phyloP scores from a whole-genome alignment of 139 green algal genomes.

The Astrephomene gubernaculifera region DNA sequence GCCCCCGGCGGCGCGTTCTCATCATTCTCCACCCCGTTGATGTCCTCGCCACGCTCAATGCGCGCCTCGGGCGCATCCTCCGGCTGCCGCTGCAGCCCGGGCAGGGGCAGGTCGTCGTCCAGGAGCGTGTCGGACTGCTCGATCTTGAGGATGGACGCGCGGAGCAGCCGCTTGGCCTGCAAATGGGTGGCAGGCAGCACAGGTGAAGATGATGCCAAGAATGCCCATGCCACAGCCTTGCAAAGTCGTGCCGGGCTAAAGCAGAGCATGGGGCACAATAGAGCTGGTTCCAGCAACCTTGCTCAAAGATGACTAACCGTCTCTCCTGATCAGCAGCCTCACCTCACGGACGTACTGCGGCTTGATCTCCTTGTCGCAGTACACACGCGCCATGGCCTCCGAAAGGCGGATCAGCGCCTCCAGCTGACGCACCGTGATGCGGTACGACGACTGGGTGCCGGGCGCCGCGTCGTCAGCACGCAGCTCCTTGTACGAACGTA shows the following conservation, averaged over 20 bases:
- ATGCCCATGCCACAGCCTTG: no score
- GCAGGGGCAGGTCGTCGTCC: constrained; percentile 60
- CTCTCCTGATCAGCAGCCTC: no score
- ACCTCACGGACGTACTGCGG: constrained; percentile 69
- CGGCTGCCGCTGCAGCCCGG: constrained; percentile 43
- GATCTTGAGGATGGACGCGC: constrained; percentile 92
- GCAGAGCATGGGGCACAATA: no score
- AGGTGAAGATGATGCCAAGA: no score
- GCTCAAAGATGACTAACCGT: no score
- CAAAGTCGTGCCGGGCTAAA: no score
- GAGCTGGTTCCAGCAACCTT: no score
- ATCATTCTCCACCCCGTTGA: background rate
- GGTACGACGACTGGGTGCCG: constrained; percentile 86
- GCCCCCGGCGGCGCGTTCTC: constrained; percentile 28
- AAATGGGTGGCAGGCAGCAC: no score
- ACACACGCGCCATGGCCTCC: constrained; percentile 64
- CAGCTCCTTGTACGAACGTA: constrained; percentile 90
- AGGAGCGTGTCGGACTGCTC: constrained; percentile 85
- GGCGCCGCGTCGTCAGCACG: constrained; percentile 86
- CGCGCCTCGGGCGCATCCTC: constrained; percentile 42
- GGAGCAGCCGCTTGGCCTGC: constrained; percentile 85
- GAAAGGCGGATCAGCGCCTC: constrained; percentile 91
- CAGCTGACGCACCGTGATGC: constrained; percentile 95
- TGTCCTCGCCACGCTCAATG: constrained; percentile 32
- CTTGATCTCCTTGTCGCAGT: constrained; percentile 58